Evolutionary conservation across 306 rosid genomes (phyloP), one percentile per base, ranked within the genome.

Genomic region (Cucumis hystrix): DNA sequence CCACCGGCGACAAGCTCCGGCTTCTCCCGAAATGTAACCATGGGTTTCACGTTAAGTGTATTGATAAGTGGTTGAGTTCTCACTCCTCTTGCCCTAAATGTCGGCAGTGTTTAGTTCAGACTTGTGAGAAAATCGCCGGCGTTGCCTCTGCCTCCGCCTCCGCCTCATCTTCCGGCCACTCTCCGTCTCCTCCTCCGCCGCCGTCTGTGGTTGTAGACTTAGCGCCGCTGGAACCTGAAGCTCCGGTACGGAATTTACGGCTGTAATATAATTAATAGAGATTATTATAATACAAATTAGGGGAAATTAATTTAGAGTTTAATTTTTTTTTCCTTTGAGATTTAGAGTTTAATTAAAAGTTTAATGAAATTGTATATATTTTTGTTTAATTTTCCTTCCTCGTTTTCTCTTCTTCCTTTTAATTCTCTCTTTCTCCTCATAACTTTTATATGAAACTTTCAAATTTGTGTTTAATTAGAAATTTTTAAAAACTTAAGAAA

Each of bases 21-120:
- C 88, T 95, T 25, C 86, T 95, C 18, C 98, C 98, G 0, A 95
- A 86, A 80, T 95, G 98, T 77, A 84, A 89, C 89, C 98, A 95
- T 51, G 96, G 97, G 0, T 95, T 90, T 63, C 98, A 95, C 30
- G 85, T 88, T n/a, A 85, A 85, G 0, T 95, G 98, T 83, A 92
- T 95, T 54, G 98, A 90, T 71, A 92, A 89, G 71, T 95, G 98
- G 98, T 84, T 95, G 1, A 85, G 87, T 54, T 90, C 96, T 0
- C 97, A 95, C 79, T 92, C 97, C 0, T 95, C 98, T 4, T 95
- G 98, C 85, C 98, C 98, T 11, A 95, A 88, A 77, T 95, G 98
- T 67, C 83, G 98, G 57, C 96, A 90, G 40, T 88, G 92, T 85
- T 88, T 95, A 4, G 83, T 95, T 17, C 93, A 84, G 55, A 95